Evolutionary conservation across 2,329 filamentous ascomycete species (phyloP), one percentile per base, ranked within the genome.

Genomic region (Leptoxyphium fumago): DNA sequence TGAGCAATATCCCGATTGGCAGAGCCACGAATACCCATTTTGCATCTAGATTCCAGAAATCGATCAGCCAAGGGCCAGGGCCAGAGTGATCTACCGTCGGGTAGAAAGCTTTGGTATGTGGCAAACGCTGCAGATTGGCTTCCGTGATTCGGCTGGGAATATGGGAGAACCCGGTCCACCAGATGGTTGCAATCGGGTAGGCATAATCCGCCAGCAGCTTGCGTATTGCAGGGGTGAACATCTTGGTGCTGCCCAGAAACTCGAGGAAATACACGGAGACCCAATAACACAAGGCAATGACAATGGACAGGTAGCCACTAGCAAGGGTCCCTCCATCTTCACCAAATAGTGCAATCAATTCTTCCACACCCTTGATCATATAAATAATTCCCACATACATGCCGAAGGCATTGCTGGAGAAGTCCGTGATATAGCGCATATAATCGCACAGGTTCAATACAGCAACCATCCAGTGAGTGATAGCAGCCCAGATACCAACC

Each of bases 341-440:
- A 29, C 63, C 56, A 47, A 74, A 75, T 42, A 72, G 67, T 40
- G 67, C 68, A 2, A 73, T 66, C 0, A 76, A 61, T 46, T 75
- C 71, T 54, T 75, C 71, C 0, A 75, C 67, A n/a, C 73, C 70
- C 46, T 74, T 75, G 55, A 74, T 44, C 52, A 73, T 67, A 45
- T 75, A 75, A 40, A 75, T 73, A 42, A 74, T 73, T 10, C 70
- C 72, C 6, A 75, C 71, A 52, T 75, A 75, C 52, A 71, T 64
- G 40, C 70, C 71, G 45, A 75, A 75, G 0, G 66, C 62, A 46
- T 74, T 67, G 43, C 66, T 70, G 1, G 70, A 73, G 47, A 75
- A 75, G 45, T 74, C 71, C 2, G 72, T 76, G 28, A 76, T 70
- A 49, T 74, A 75, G 5, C 71, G 67, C 72, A 75, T 74, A 52